Evolutionary conservation across 768 basidiomycete genomes (phyloP).

Genomic region (Psilocybe subaeruginosa): DNA sequence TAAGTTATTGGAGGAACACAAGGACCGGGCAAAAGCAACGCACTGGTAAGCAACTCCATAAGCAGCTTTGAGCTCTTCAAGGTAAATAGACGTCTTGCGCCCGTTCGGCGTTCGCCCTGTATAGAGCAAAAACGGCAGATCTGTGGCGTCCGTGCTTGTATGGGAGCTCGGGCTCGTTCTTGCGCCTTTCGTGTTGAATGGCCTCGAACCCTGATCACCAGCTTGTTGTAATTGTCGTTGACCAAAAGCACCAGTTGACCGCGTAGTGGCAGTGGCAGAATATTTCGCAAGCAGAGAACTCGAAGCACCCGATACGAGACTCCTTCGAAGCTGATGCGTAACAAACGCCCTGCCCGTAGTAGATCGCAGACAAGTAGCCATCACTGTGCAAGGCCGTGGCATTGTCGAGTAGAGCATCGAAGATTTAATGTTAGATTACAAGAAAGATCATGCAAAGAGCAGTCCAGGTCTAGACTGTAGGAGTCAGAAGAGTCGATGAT

Average conservation of each 20-base stretch:
- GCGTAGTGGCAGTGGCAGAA: too few relatives aligned
- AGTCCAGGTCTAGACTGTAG: too few relatives aligned
- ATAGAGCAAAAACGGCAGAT: slow-evolving; percentile 37
- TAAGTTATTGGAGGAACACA: background rate
- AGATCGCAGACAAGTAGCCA: background rate
- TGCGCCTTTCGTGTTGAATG: too few relatives aligned
- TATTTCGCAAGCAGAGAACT: background rate
- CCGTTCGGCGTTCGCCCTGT: slow-evolving; percentile 61
- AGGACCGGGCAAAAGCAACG: background rate
- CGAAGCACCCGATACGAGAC: background rate
- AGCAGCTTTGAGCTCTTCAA: slow-evolving; percentile 58
- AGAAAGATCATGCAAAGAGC: too few relatives aligned
- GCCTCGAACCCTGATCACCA: too few relatives aligned
- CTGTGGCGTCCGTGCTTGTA: background rate
- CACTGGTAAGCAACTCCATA: slow-evolving; percentile 44
- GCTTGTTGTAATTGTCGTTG: too few relatives aligned
- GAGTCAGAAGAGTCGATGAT: too few relatives aligned
- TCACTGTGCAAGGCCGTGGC: background rate
- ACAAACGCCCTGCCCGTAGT: background rate
- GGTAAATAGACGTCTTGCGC: slow-evolving; percentile 48
- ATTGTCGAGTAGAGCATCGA: background rate
- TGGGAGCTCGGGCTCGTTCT: background rate
- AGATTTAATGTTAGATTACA: background rate
- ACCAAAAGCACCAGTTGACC: too few relatives aligned
- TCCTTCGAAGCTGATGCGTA: background rate